A percentile compares a stretch with the other conserved stretches of the same genome.
These are phyloP conservation scores for Vanilla planifolia DNA, from an alignment of 106 monocot genomes.

Conservation along the genomic window DNA sequence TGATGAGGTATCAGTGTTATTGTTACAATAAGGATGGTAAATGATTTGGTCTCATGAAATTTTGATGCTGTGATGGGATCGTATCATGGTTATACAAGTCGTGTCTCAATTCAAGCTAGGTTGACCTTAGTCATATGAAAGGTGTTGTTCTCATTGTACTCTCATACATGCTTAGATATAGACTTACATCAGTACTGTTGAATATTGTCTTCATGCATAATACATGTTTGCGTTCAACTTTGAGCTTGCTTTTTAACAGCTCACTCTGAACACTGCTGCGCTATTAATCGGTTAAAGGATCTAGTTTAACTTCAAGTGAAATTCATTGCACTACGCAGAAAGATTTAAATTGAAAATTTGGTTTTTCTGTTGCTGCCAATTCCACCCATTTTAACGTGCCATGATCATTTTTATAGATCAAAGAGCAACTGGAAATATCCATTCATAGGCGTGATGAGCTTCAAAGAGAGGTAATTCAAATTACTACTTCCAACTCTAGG, in stretches of 20 bases:
- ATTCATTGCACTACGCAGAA: neutral
- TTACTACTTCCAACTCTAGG: neutral
- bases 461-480: constrained; percentile 51
- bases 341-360: neutral
- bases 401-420: constrained; percentile 26
- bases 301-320: neutral
- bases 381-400: neutral
- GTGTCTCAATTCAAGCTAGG: neutral
- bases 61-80: neutral
- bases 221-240: neutral
- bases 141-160: too few species aligned
- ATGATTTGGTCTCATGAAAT: neutral
- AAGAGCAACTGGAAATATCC: constrained; percentile 46
- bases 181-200: neutral
- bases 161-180: too few species aligned
- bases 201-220: neutral
- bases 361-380: constrained; percentile 4
- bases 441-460: constrained; percentile 52
- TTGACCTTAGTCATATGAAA: too few species aligned
- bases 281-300: too few species aligned
- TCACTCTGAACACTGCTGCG: neutral
- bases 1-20: constrained; percentile 30
- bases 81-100: too few species aligned
- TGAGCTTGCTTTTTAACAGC: neutral
- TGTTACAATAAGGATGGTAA: neutral